These are phyloP conservation scores for Silene noctiflora DNA, from an alignment of 179 eudicot species.

Conservation along the genomic window DNA sequence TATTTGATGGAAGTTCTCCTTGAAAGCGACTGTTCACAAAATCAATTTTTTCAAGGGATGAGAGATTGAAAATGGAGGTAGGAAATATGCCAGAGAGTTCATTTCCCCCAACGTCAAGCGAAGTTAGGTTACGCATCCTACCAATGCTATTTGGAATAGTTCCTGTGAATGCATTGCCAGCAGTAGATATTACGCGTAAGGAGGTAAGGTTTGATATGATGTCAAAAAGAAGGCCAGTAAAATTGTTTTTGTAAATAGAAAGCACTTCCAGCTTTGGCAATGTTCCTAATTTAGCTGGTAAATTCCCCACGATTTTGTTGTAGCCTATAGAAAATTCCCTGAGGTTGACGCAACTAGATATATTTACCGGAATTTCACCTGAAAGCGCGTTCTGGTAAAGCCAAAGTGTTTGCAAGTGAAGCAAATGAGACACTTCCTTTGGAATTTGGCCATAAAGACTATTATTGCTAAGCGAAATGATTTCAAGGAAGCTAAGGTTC, in stretches of 20 bases:
- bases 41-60: constrained; percentile 20
- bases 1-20: constrained; percentile 36
- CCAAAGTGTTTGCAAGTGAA: background rate
- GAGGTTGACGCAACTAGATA: constrained; percentile 26
- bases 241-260: constrained; percentile 15
- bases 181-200: background rate
- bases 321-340: background rate
- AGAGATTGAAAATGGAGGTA: constrained; percentile 31
- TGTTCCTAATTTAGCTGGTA: constrained; percentile 27
- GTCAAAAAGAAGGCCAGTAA: constrained; percentile 26
- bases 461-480: constrained; percentile 9
- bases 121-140: constrained; percentile 6
- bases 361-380: constrained; percentile 28
- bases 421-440: constrained; percentile 16
- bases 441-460: constrained; percentile 28
- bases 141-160: constrained; percentile 26
- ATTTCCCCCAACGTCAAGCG: constrained; percentile 13
- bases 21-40: constrained; percentile 19
- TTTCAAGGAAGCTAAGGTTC: constrained; percentile 25
- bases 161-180: constrained; percentile 25
- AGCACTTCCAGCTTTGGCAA: constrained; percentile 21
- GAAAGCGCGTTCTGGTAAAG: constrained; percentile 6
- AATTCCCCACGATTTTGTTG: constrained; percentile 27
- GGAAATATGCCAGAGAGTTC: constrained; percentile 30
- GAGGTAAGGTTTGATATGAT: constrained; percentile 29